Base-by-base conservation (phyloP, 345 rosid species). In the Boechera divaricarpa region DNA sequence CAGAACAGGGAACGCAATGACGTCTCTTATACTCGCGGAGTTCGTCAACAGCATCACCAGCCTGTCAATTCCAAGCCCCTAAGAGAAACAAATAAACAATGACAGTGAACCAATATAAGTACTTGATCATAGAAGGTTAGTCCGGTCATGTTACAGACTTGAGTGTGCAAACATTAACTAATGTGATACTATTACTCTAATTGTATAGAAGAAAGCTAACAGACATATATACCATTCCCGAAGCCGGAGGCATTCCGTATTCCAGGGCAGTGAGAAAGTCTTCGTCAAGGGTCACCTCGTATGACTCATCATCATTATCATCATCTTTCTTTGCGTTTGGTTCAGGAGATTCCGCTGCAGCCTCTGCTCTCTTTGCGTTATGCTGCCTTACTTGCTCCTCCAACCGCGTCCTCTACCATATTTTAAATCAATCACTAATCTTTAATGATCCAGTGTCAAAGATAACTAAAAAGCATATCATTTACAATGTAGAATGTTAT, bases 221-320 rank as follows among this genome's bases (percentile, higher is more conserved):
- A n/a, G 52, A 49, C 28, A 21, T 51, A 10, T 59, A 54, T 86
- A 95, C 99, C 99, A 92, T 90, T 80, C 99, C 99, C 6, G 97
- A 92, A 70, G 98, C 99, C 0, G 98, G 99, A 63, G 98, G 97
- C 98, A 95, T 92, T 82, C 99, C 98, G 28, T 92, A 95, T 81
- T 95, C 98, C 78, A 95, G 74, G 71, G 98, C 96, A 26, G 94
- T 90, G 71, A 95, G 81, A 76, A 95, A 95, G 89, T 92, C 99
- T n/a, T 92, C 97, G 39, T 95, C 98, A 11, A 95, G 87, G 57
- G 92, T 89, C 80, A 95, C 98, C 81, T 89, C 90, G 16, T 95
- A 92, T 7, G 91, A 81, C 38, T 85, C 87, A 39, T 94, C 94
- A 35, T 89, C 94, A 52, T 88, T 90, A 21, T 88, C 91, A 24